These are phyloP conservation scores for Puccinia horiana DNA, from an alignment of 1,284 basidiomycete species.

Conservation along the genomic window DNA sequence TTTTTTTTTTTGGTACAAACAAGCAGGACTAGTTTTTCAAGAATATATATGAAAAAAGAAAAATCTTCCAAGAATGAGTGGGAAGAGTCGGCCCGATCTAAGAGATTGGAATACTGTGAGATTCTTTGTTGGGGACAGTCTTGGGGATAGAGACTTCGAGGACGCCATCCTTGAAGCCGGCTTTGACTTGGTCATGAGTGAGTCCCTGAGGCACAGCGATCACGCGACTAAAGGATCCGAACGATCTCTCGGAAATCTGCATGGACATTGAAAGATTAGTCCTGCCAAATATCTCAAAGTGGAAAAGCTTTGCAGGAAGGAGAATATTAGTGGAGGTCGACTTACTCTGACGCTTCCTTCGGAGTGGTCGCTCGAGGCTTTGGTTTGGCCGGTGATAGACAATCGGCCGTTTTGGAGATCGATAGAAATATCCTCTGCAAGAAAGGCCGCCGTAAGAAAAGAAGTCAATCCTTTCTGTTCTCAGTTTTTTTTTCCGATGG, in stretches of 20 bases:
- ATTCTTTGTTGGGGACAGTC: conserved; percentile 8
- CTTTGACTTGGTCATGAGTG: conserved; percentile 44
- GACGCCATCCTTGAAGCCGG: conserved; percentile 41
- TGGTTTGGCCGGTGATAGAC: conserved; percentile 32
- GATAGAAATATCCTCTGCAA: conserved; percentile 47
- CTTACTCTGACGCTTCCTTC: conserved; percentile 41
- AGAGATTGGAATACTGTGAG: conserved; percentile 39
- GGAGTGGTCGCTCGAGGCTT: conserved; percentile 37
- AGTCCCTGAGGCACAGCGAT: conserved; percentile 33
- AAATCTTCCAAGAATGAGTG: too few species aligned
- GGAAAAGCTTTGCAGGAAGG: not conserved
- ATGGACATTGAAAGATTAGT: not conserved
- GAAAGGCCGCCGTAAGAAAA: not conserved
- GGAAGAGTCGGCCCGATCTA: not conserved
- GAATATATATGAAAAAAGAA: too few species aligned
- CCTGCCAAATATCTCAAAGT: not conserved
- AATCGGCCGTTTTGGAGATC: conserved; percentile 42
- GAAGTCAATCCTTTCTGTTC: not conserved
- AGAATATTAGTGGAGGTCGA: not conserved
- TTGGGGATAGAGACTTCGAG: conserved; percentile 41
- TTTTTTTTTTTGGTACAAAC: too few species aligned
- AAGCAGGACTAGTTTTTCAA: too few species aligned
- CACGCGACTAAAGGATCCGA: conserved; percentile 31
- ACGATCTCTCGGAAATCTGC: conserved; percentile 45
- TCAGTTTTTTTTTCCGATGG: not conserved